Evolutionary conservation across 2,329 filamentous ascomycete species (phyloP), one percentile per base, ranked within the genome.

Genomic region (Colletotrichum eleusines): DNA sequence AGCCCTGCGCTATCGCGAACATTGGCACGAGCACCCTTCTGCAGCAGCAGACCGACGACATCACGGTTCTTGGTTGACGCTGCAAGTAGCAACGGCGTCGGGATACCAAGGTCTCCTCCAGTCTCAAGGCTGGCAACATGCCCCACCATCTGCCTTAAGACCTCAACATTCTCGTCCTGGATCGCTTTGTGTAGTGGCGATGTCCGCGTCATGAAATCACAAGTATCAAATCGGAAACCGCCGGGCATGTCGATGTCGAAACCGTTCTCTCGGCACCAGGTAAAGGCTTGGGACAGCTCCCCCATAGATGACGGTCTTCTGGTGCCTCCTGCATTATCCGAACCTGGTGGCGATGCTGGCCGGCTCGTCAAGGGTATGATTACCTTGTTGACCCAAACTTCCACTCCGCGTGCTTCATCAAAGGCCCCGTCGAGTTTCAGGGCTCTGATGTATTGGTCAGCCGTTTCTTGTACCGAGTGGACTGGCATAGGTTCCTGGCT

Each of bases 31-130:
- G 77, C 78, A 2, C 72, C 73, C 23, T 75, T 70, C 31, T 64
- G 64, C 1, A 81, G 68, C 2, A 81, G 66, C 8, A 79, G 63
- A n/a, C 73, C 69, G 20, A 76, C 77, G 0, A 77, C 63, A 18
- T 76, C 48, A 33, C 75, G 74, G 23, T 78, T 77, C 12, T 76
- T 76, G 23, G 74, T 78, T 3, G 76, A 74, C n/a, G 78, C 79
- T 2, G 79, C 80, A 9, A 74, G 64, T 46, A 79, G 76, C 23
- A 81, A 42, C 26, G 77, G 74, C 7, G 78, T 78, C 44, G 75
- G 76, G 1, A 72, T 58, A 0, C 69, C 73, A 7, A 58, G 63
- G 53, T 76, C 74, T 4, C 69, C 67, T 7, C 51, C 64, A n/a
- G 75, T 73, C 58, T 76, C 75, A 26, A 78, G 61, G 33, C 76